phyloP scores from a whole-genome alignment of 148 eudicot species.

The Dianthus caryophyllus region DNA sequence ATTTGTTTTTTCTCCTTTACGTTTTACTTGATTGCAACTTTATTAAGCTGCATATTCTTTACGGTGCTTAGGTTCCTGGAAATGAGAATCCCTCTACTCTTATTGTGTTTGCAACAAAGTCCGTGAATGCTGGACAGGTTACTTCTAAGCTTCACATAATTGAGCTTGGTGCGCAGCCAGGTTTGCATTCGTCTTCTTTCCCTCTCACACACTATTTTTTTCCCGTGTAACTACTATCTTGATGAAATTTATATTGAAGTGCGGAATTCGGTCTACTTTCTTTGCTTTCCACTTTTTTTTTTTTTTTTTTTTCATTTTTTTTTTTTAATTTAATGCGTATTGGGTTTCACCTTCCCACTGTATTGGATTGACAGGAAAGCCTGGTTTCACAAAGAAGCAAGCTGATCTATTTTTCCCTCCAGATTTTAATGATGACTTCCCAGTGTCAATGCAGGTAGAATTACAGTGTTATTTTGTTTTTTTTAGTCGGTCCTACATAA shows the following conservation, averaged over 20 bases:
- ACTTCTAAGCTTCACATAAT: constrained; percentile 86
- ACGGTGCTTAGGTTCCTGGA: constrained; percentile 52
- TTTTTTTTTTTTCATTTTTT: neutral
- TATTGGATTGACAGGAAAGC: constrained; percentile 48
- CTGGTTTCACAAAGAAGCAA: constrained; percentile 82
- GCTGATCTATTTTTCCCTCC: constrained; percentile 98
- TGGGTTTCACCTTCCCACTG: neutral
- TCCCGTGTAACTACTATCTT: constrained; percentile 12
- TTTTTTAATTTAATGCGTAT: neutral
- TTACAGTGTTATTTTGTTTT: too few relatives aligned
- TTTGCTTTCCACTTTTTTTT: neutral
- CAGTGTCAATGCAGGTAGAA: constrained; percentile 92
- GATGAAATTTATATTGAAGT: too few relatives aligned
- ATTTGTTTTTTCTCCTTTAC: too few relatives aligned
- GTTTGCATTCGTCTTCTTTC: constrained; percentile 23
- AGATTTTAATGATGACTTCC: constrained; percentile 94
- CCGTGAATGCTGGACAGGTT: constrained; percentile 78
- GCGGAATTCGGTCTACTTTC: too few relatives aligned
- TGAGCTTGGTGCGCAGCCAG: constrained; percentile 98
- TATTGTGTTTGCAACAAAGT: constrained; percentile 83
- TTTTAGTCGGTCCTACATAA: neutral
- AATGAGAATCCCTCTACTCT: constrained; percentile 85
- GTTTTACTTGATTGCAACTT: neutral
- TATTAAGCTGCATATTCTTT: neutral
- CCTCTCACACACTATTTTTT: neutral